Base-by-base conservation (phyloP, 2,329 filamentous ascomycete genomes). In the Rutstroemia sp. region DNA sequence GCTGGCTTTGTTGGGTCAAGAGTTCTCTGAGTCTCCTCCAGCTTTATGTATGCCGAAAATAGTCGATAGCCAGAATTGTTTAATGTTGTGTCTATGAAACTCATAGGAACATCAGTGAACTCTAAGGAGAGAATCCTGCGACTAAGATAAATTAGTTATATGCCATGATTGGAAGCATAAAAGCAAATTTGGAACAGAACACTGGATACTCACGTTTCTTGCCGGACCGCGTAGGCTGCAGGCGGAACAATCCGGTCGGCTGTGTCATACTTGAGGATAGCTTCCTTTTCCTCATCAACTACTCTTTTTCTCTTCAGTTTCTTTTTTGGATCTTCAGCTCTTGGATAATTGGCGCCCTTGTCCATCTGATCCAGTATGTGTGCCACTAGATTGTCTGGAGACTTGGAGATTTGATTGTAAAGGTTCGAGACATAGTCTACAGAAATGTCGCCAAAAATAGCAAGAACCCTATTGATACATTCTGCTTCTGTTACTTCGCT, bases 381-480 rank as follows among this genome's bases (percentile, higher is more conserved):
- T 39, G 68, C 62, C 37, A 70, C 63, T n/a, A 68, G 63, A 53
- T 65, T 64, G 16, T 63, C 60, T 7, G 65, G 63, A 10, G 63
- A 58, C 25, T 60, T 34, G 9, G 55, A 55, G 12, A 63, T 48
- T 30, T 58, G 61, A 21, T 68, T 59, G 57, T 72, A 75, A n/a
- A 76, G 62, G 16, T 65, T 61, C 10, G 61, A 61, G 21, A 78
- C 70, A 61, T 75, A 71, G 10, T 71, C 64, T 21, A 66, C 70
- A 54, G 72, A 72, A 42, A 79, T 75, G 49, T 74, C 75, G 8
- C 77, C 77, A 54, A 79, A 78, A 8, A 79, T 61, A 10, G 67
- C 64, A 4, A 73, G 39, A 17, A 79, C 63, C n/a, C 67, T 64
- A 8, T 62, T 59, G 17, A 76, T 64, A 50, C 70, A 63, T 46